Conservation (phyloP, 2,329 filamentous ascomycete species). For the Keithomyces neogunnii region DNA sequence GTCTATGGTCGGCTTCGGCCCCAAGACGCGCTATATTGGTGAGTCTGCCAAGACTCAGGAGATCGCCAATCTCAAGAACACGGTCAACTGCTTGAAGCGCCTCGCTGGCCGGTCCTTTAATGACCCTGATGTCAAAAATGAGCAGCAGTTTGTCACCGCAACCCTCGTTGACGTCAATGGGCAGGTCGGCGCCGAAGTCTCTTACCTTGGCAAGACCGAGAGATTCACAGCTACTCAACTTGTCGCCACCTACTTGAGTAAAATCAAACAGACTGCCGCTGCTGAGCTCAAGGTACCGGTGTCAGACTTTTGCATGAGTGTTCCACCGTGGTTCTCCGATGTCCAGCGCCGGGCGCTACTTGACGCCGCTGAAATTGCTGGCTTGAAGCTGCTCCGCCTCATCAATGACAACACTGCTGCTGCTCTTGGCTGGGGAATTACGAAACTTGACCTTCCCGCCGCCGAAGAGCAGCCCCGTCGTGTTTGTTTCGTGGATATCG, state of each 20-base stretch:
- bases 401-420: slow-evolving; percentile 98
- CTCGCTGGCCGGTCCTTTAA: slow-evolving; percentile 77
- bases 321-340: slow-evolving; percentile 96
- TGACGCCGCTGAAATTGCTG: slow-evolving; percentile 88
- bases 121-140: slow-evolving; percentile 87
- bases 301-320: slow-evolving; percentile 86
- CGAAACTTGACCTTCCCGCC: slow-evolving; percentile 84
- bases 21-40: slow-evolving; percentile 88
- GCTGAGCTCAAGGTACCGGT: slow-evolving; percentile 86
- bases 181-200: slow-evolving; percentile 90
- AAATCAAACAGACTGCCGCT: slow-evolving; percentile 82
- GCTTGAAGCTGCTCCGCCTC: slow-evolving; percentile 82
- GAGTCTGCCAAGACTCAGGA: slow-evolving; percentile 97
- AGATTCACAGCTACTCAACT: slow-evolving; percentile 92
- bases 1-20: slow-evolving; percentile 88
- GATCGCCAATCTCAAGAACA: slow-evolving; percentile 99
- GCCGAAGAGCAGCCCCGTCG: slow-evolving; percentile 87
- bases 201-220: slow-evolving; percentile 90
- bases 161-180: slow-evolving; percentile 83
- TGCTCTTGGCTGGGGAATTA: slow-evolving; percentile 94
- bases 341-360: slow-evolving; percentile 80
- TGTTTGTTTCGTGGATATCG: slow-evolving; percentile 88
- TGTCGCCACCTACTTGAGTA: slow-evolving; percentile 89
- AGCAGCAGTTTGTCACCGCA: slow-evolving; percentile 85
- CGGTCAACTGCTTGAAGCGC: slow-evolving; percentile 84